Percentiles rank a stretch among this genome's conserved stretches.
phyloP scores from a whole-genome alignment of 352 stramenopile genomes.

The Pythium folliculosum region DNA sequence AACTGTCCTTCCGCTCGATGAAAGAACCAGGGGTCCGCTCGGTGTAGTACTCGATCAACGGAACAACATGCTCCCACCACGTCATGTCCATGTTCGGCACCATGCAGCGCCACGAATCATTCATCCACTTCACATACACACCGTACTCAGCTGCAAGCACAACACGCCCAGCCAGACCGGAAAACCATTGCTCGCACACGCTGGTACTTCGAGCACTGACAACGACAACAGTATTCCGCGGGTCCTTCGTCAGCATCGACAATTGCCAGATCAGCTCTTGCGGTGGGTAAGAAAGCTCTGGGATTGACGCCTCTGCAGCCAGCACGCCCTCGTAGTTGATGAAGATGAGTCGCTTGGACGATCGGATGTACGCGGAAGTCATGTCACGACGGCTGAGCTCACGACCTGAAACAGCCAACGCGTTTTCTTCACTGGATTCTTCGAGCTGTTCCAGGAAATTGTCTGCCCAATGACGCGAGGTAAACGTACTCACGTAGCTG shows the following conservation, averaged over 20 bases:
- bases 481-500: constrained; percentile 81
- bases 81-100: constrained; percentile 77
- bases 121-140: constrained; percentile 79
- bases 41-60: constrained; percentile 82
- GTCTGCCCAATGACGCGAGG: constrained; percentile 69
- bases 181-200: constrained; percentile 83
- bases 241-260: constrained; percentile 77
- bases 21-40: constrained; percentile 82
- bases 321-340: constrained; percentile 92
- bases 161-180: constrained; percentile 57
- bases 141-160: constrained; percentile 80
- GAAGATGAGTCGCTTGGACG: constrained; percentile 71
- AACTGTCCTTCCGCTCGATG: constrained; percentile 86
- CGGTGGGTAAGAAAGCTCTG: constrained; percentile 82
- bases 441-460: constrained; percentile 82
- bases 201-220: constrained; percentile 68
- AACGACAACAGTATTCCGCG: constrained; percentile 75
- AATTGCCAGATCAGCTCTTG: constrained; percentile 85
- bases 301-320: constrained; percentile 78
- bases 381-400: constrained; percentile 86
- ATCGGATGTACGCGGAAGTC: constrained; percentile 78
- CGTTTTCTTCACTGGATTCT: constrained; percentile 79
- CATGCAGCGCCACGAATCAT: constrained; percentile 77
- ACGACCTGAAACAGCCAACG: constrained; percentile 58
- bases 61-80: constrained; percentile 81